Evolutionary conservation across 75 land plant species (phyloP).

Genomic region (Cryptomeria japonica): DNA sequence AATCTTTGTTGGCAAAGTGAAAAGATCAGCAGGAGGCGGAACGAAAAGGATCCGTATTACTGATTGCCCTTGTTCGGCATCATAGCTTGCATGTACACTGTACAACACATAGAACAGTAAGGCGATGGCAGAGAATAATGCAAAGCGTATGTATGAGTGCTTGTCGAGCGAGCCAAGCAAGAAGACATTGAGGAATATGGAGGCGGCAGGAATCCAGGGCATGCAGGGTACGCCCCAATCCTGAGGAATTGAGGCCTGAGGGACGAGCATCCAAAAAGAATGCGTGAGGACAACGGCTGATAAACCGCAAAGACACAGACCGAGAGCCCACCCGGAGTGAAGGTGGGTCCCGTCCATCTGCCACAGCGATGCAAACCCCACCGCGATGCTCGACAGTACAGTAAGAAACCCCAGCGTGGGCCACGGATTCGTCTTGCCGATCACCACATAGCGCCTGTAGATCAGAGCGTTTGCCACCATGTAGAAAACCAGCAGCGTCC

Average conservation of each 20-base stretch:
- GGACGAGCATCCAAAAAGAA: conserved; percentile 39
- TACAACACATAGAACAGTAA: conserved; percentile 66
- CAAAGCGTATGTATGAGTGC: conserved; percentile 71
- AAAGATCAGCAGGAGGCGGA: background rate
- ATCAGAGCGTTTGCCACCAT: conserved; percentile 96
- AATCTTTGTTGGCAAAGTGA: background rate
- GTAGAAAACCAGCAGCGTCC: conserved; percentile 94
- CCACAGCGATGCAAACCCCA: conserved; percentile 47
- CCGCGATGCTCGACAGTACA: conserved; percentile 43
- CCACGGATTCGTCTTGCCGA: conserved; percentile 59
- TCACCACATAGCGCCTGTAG: conserved; percentile 61
- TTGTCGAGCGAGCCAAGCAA: conserved; percentile 73
- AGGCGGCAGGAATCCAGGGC: conserved; percentile 84
- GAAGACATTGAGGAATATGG: conserved; percentile 86
- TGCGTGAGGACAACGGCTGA: conserved; percentile 23
- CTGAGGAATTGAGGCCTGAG: conserved; percentile 49
- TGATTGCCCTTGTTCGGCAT: background rate
- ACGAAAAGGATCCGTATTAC: background rate
- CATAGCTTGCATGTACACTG: conserved; percentile 75
- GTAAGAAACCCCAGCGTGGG: conserved; percentile 55
- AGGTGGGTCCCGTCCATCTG: background rate
- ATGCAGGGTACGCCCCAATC: conserved; percentile 80
- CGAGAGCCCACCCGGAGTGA: background rate
- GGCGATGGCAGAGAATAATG: conserved; percentile 55
- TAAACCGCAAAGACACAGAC: background rate